Evolutionary conservation across 2,329 filamentous ascomycete species (phyloP).

Genomic region (Colletotrichum acutatum): DNA sequence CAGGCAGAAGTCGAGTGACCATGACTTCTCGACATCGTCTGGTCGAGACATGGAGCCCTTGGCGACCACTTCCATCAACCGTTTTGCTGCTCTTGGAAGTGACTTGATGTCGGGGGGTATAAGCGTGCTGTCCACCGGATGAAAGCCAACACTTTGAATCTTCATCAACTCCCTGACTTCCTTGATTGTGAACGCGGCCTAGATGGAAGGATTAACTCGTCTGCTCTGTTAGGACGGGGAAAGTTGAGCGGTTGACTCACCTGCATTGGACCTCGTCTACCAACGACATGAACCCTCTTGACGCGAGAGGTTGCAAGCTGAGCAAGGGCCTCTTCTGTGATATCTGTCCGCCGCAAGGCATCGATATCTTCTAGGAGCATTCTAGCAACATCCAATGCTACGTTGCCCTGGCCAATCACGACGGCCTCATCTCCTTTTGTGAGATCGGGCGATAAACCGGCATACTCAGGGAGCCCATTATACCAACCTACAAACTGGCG

Average conservation of each 20-base stretch:
- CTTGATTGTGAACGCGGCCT: slow-evolving; percentile 96
- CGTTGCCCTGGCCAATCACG: slow-evolving; percentile 94
- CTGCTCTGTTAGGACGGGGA: not conserved
- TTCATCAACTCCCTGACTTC: slow-evolving; percentile 90
- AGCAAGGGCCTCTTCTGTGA: slow-evolving; percentile 84
- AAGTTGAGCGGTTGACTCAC: slow-evolving; percentile 53
- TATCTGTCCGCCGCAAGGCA: slow-evolving; percentile 83
- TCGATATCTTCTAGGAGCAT: slow-evolving; percentile 84
- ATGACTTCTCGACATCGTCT: slow-evolving; percentile 69
- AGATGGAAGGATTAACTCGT: not conserved
- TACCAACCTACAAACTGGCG: slow-evolving; percentile 98
- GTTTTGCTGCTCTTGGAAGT: slow-evolving; percentile 80
- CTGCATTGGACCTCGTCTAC: slow-evolving; percentile 89
- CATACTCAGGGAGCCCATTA: slow-evolving; percentile 90
- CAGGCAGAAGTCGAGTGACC: slow-evolving; percentile 89
- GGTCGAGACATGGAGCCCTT: slow-evolving; percentile 73
- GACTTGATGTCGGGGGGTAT: slow-evolving; percentile 74
- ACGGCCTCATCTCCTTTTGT: slow-evolving; percentile 83
- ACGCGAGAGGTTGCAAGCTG: slow-evolving; percentile 78
- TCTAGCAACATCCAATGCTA: slow-evolving; percentile 91
- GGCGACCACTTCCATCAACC: slow-evolving; percentile 82
- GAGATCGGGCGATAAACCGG: slow-evolving; percentile 78
- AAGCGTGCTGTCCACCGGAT: slow-evolving; percentile 72
- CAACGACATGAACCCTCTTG: slow-evolving; percentile 86
- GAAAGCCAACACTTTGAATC: slow-evolving; percentile 77